Evolutionary conservation across 768 basidiomycete species (phyloP), one percentile per base, ranked within the genome.

Genomic region (Xanthoconium stramineum): DNA sequence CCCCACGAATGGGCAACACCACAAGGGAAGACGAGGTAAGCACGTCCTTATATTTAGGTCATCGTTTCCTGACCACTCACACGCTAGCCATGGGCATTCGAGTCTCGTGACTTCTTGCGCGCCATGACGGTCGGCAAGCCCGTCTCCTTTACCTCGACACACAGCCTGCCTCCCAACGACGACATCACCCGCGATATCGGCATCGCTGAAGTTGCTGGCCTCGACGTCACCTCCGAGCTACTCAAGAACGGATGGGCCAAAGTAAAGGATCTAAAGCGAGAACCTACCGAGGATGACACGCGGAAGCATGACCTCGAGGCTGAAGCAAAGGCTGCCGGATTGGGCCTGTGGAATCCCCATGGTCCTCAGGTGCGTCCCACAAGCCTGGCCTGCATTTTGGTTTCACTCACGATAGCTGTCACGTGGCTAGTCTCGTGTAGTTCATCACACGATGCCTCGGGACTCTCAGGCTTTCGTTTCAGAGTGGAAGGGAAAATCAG

Each of bases 241-340:
- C 79, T 98, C 39, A 83, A 80, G 66, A 83, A 81, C 57, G 97
- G 96, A n/a, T 98, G 94, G 94, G 92, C 84, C 12, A 95, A 91
- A 73, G 75, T 94, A 42, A 93, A 97, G 71, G 96, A 98, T 58
- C 72, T 80, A 42, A 94, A 88, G 72, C 83, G 90, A 19, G 92
- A 95, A 40, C 82, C 85, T 17, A 86, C 87, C 1, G 89, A 93
- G 24, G 87, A 92, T 29, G 88, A 94, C 67, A 65, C 76, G 50
- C 86, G 76, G 61, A 85, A 84, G 64, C 83, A 82, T 40, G 88
- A 90, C 17, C 70, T 89, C 29, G 92, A 96, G 70, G 80, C 75
- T 17, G 88, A 91, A 67, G 93, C 92, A 15, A 87, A 81, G 68
- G 69, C 78, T 19, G 80, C 81, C n/a, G 83, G 84, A 20, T 86